Conservation (phyloP, 768 basidiomycete species). For the Paxillus rubicundulus region DNA sequence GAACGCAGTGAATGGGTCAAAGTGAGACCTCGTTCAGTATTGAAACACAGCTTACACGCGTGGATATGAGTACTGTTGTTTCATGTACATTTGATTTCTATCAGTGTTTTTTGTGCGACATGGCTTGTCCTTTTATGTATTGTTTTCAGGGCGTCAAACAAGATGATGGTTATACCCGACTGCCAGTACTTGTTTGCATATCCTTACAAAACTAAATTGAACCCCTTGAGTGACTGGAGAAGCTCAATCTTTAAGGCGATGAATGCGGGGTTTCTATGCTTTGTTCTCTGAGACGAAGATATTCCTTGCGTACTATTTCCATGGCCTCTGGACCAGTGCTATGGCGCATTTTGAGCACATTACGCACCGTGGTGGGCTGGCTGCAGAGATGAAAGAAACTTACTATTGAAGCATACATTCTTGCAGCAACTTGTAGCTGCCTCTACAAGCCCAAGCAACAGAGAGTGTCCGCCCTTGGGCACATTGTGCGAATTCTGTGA, state of each 20-base stretch:
- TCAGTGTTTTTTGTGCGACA: neutral
- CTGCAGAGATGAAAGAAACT: conserved; percentile 27
- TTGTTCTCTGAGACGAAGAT: conserved; percentile 60
- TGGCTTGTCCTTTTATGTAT: neutral
- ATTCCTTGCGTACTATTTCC: conserved; percentile 69
- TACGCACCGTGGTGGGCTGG: neutral
- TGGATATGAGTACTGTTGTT: neutral
- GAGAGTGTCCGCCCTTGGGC: conserved; percentile 77
- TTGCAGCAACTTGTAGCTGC: conserved; percentile 65
- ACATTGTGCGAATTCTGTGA: conserved; percentile 80
- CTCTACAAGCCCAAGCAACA: conserved; percentile 81
- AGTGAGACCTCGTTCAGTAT: conserved; percentile 25
- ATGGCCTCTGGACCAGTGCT: conserved; percentile 77
- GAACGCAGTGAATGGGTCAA: conserved; percentile 47
- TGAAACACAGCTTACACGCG: neutral
- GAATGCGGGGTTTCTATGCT: neutral
- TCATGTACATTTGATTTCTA: conserved; percentile 8
- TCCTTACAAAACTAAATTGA: neutral
- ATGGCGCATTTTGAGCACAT: conserved; percentile 1
- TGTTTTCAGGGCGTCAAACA: neutral
- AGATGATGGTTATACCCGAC: neutral
- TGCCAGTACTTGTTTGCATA: neutral
- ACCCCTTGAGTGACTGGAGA: neutral
- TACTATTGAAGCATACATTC: conserved; percentile 80
- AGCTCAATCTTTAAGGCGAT: neutral